phyloP scores from a whole-genome alignment of 176 grass and related monocot genomes.

The Avena eriantha region DNA sequence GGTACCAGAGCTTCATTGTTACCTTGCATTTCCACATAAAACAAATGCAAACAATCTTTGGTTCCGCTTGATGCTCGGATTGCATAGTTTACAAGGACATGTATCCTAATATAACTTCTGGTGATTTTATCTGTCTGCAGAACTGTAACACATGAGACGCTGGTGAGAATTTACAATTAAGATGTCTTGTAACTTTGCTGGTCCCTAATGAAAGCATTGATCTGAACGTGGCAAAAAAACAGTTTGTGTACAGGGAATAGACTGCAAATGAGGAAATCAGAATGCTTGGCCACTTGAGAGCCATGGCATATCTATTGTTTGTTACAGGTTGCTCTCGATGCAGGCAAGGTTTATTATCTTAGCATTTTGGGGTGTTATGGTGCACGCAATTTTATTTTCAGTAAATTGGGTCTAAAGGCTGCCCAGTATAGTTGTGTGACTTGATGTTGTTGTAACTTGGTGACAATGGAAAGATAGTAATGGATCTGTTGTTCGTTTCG shows the following conservation, averaged over 20 bases:
- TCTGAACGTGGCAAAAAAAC: conserved; percentile 29
- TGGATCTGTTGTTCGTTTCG: not conserved
- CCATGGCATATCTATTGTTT: conserved; percentile 1
- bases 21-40: not conserved
- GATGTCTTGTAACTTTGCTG: conserved; percentile 3
- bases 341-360: conserved; percentile 28
- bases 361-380: not conserved
- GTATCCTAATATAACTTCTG: conserved; percentile 16
- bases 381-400: conserved; percentile 29
- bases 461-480: conserved; percentile 33
- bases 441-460: conserved; percentile 36
- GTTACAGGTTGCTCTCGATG: conserved; percentile 6
- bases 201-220: conserved; percentile 5
- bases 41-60: not conserved
- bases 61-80: not conserved
- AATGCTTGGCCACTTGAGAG: not conserved
- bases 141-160: conserved; percentile 77
- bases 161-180: conserved; percentile 84
- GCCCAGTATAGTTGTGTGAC: conserved; percentile 59
- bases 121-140: conserved; percentile 53
- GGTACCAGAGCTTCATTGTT: conserved; percentile 15
- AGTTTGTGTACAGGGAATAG: not conserved
- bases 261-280: not conserved
- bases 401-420: conserved; percentile 40
- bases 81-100: not conserved